phyloP scores from a whole-genome alignment of 345 rosid species.

The Populus davidiana region DNA sequence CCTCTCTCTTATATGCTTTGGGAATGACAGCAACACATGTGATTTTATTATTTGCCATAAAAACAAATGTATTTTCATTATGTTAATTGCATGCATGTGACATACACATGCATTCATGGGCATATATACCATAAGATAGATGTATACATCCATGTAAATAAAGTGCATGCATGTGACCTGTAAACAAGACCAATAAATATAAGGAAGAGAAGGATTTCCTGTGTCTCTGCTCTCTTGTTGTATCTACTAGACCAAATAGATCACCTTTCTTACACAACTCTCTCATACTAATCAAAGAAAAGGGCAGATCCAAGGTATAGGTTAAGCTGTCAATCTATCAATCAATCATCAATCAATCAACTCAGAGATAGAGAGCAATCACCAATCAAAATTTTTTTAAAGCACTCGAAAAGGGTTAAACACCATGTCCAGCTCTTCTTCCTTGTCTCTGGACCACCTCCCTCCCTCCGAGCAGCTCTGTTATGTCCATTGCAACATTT shows the following conservation, averaged over 20 bases:
- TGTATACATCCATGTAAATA: constrained; percentile 4
- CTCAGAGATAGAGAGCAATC: constrained; percentile 13
- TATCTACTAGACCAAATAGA: constrained; percentile 25
- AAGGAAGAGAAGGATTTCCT: constrained; percentile 17
- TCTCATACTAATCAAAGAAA: constrained; percentile 14
- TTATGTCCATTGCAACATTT: constrained; percentile 94
- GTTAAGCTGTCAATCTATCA: constrained; percentile 56
- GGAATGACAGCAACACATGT: constrained; percentile 40
- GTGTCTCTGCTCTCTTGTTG: constrained; percentile 19
- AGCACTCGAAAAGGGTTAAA: constrained; percentile 16
- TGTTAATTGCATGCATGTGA: not conserved
- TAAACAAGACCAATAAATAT: constrained; percentile 20
- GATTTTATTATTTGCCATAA: not conserved
- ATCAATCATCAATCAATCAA: constrained; percentile 22
- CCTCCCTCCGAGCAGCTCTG: constrained; percentile 82
- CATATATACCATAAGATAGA: not conserved
- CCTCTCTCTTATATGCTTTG: constrained; percentile 23
- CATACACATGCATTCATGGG: not conserved
- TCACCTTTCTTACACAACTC: constrained; percentile 31
- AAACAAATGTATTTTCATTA: not conserved
- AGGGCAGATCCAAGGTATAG: constrained; percentile 48
- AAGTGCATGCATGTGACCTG: constrained; percentile 1
- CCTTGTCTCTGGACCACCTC: constrained; percentile 37
- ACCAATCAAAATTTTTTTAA: constrained; percentile 23
- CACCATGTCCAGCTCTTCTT: constrained; percentile 40